Evolutionary conservation across 225 moss, liverwort and hornwort genomes (phyloP).

Genomic region (Polytrichum formosum): DNA sequence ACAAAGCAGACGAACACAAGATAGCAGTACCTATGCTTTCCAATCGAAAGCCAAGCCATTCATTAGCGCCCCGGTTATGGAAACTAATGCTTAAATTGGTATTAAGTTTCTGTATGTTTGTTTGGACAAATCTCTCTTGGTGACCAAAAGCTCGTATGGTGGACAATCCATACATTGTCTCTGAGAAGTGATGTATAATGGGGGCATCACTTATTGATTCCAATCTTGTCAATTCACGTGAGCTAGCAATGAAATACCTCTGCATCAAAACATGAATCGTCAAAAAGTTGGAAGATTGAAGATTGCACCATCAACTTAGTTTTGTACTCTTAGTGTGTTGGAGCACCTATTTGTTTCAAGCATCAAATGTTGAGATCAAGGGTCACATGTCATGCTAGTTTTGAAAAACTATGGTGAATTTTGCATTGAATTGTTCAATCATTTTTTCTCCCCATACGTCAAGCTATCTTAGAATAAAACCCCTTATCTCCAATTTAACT

Average conservation of each 20-base stretch:
- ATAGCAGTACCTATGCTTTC: constrained; percentile 13
- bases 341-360: not conserved
- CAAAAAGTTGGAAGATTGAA: not conserved
- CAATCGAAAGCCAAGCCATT: constrained; percentile 21
- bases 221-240: constrained; percentile 17
- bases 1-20: constrained; percentile 14
- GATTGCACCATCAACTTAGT: not conserved
- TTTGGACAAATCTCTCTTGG: constrained; percentile 7
- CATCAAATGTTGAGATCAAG: no score
- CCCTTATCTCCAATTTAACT: no score
- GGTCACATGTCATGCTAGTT: no score
- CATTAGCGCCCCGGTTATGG: constrained; percentile 14
- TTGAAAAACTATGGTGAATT: no score
- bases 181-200: constrained; percentile 21
- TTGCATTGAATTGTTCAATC: no score
- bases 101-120: constrained; percentile 10
- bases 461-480: no score
- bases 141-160: constrained; percentile 19
- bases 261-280: not conserved
- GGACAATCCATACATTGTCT: constrained; percentile 14
- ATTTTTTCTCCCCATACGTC: no score
- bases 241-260: constrained; percentile 18
- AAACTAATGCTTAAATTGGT: constrained; percentile 16
- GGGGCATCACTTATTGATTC: constrained; percentile 15
- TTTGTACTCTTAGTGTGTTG: not conserved